Base-by-base conservation (phyloP, 75 land plant genomes). In the Pinus albicaulis region DNA sequence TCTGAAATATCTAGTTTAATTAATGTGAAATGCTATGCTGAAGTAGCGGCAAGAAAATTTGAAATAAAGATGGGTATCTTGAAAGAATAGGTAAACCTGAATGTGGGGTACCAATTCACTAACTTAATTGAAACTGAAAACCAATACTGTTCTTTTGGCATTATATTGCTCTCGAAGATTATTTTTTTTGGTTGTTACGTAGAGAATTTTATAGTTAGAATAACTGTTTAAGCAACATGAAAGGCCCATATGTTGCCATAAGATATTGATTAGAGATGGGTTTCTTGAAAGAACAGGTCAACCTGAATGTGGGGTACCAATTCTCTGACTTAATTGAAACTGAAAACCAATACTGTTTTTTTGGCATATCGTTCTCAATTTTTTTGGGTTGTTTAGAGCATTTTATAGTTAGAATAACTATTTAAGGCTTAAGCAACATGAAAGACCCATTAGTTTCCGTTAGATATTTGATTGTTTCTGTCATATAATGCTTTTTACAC, bases 51-150 rank as follows among this genome's bases (percentile, higher is more conserved):
- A 78, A 81, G 87, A 26, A 31, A 31, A 31, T 31, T 31, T 31
- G 31, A 31, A 87, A 89, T 72, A 91, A 84, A 62, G 91, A 92
- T 34, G 94, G 83, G 62, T 92, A 84, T 58, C 92, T 94, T 34
- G 92, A 92, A 82, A 82, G 96, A 78, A 57, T 81, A 7, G 96
- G 94, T 77, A 94, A 94, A 76, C 96, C 90, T 52, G 94, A 94
- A 81, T 94, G 96, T 31, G 90, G 89, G 94, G 94, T 86, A 91
- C 77, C 65, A 3, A 69, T 65, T 53, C 11, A 10, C 53, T 48
- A 48, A 48, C 53, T 10, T 10, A 10, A 10, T 48, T 48, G 53
- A 48, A 48, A 48, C 10, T 10, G 53, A 48, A 48, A 48, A 48
- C 53, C 10, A 8, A 7, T 44, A 44, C 10, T 44, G 52, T 44